These are phyloP conservation scores for Uronychia setigera DNA, from an alignment of 73 alveolate species.

Conservation along the genomic window DNA sequence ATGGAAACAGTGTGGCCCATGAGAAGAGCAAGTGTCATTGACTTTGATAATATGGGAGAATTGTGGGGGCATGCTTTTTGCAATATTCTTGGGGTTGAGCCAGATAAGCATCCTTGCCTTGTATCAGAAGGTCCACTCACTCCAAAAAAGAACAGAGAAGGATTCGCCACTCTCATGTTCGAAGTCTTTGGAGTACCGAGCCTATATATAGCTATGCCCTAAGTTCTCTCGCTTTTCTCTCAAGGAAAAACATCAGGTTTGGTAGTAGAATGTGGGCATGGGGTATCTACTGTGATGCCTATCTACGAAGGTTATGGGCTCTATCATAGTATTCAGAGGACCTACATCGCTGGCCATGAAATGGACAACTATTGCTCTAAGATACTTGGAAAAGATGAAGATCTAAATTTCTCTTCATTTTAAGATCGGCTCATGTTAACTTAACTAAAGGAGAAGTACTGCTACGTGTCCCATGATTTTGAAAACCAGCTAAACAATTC, in stretches of 20 bases:
- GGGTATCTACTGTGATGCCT: conserved; percentile 68
- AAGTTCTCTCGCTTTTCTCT: conserved; percentile 59
- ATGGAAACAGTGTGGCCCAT: conserved; percentile 37
- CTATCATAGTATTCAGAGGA: conserved; percentile 53
- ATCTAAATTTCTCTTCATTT: conserved; percentile 53
- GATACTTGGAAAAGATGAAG: conserved; percentile 60
- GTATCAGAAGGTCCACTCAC: conserved; percentile 66
- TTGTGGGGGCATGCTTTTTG: conserved; percentile 72
- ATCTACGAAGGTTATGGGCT: conserved; percentile 74
- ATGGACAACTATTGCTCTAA: conserved; percentile 61
- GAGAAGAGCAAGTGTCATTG: conserved; percentile 35
- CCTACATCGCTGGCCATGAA: conserved; percentile 72
- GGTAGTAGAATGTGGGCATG: conserved; percentile 75
- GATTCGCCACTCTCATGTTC: conserved; percentile 73
- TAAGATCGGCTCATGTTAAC: conserved; percentile 69
- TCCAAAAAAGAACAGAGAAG: conserved; percentile 71
- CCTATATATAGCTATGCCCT: conserved; percentile 68
- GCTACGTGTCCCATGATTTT: conserved; percentile 66
- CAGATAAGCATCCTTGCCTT: conserved; percentile 64
- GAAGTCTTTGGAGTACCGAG: conserved; percentile 79
- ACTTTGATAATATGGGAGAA: conserved; percentile 73
- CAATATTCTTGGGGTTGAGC: conserved; percentile 69
- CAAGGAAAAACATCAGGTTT: conserved; percentile 77
- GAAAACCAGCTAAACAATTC: conserved; percentile 30
- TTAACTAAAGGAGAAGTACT: conserved; percentile 71